A percentile compares a stretch with the other conserved stretches of the same genome.
Evolutionary conservation across 83 land plant species (phyloP).

Genomic region (Picea abies): DNA sequence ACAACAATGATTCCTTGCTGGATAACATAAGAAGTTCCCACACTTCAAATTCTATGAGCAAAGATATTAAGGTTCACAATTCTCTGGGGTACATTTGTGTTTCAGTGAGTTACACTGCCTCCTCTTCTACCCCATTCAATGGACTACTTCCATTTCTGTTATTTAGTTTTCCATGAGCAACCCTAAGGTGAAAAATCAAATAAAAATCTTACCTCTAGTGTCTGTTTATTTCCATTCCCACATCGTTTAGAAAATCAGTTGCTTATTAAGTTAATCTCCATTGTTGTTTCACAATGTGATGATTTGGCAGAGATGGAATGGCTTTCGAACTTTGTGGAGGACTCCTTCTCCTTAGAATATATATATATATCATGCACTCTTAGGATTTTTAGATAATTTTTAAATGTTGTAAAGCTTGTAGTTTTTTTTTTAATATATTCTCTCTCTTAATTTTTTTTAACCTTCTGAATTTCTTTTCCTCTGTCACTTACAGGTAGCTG

Average conservation of each 20-base stretch:
- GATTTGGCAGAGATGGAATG: constrained; percentile 21
- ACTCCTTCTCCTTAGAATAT: constrained; percentile 9
- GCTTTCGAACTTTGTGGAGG: constrained; percentile 40
- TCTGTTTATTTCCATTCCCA: not conserved
- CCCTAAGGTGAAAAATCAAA: not conserved
- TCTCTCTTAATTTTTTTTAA: no score
- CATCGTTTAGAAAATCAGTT: not conserved
- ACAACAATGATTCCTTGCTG: not conserved
- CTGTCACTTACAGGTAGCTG: no score
- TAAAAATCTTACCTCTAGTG: not conserved
- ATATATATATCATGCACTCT: no score
- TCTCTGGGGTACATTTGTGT: not conserved
- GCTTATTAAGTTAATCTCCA: not conserved
- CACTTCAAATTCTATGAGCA: not conserved
- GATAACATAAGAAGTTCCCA: not conserved
- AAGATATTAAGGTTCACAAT: not conserved
- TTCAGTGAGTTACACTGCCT: not conserved
- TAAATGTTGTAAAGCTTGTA: no score
- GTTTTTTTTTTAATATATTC: no score
- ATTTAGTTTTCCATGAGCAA: not conserved
- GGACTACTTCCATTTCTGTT: not conserved
- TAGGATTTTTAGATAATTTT: no score
- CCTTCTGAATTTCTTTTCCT: no score
- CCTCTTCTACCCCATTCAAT: not conserved
- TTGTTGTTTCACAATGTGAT: not conserved